Base-by-base conservation (phyloP, 768 basidiomycete species). In the Paxillus rubicundulus region DNA sequence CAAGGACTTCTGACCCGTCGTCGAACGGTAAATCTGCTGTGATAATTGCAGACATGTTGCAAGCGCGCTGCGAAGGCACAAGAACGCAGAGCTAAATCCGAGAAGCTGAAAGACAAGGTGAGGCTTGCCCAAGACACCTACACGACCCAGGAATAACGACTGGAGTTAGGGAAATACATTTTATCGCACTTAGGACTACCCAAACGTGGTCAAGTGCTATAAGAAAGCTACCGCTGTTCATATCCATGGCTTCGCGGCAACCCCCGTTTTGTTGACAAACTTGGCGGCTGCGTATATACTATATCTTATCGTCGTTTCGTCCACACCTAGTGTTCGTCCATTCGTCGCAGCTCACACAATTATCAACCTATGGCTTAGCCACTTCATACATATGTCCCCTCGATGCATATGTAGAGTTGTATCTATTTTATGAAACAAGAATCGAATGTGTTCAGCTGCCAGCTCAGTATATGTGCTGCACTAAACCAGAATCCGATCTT, bases 251-350 rank as follows among this genome's bases (percentile, higher is more conserved):
- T 61, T 65, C 0, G 50, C 54, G 10, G 17, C 40, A 5, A 69
- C 74, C 21, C 67, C 74, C 0, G 53, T 72, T 4, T 72, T 74
- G 48, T 63, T 79, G 42, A 47, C 70, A 9, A 81, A 81, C 53
- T 59, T 80, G 21, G 71, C 76, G 0, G 69, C 70, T 17, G 67
- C 74, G 1, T 74, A 74, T 56, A 4, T 24, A 24, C n/a, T n/a
- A n/a, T n/a, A n/a, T n/a, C n/a, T n/a, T n/a, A n/a, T n/a, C n/a
- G n/a, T n/a, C n/a, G n/a, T n/a, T n/a, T n/a, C n/a, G n/a, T n/a
- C n/a, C n/a, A n/a, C n/a, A n/a, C n/a, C n/a, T n/a, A n/a, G n/a
- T n/a, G n/a, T n/a, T n/a, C n/a, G n/a, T n/a, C n/a, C n/a, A n/a
- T n/a, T n/a, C n/a, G n/a, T n/a, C n/a, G n/a, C n/a, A n/a, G n/a